Conservation (phyloP, 495 filamentous ascomycete species). For the Penicillium simplicissimum region DNA sequence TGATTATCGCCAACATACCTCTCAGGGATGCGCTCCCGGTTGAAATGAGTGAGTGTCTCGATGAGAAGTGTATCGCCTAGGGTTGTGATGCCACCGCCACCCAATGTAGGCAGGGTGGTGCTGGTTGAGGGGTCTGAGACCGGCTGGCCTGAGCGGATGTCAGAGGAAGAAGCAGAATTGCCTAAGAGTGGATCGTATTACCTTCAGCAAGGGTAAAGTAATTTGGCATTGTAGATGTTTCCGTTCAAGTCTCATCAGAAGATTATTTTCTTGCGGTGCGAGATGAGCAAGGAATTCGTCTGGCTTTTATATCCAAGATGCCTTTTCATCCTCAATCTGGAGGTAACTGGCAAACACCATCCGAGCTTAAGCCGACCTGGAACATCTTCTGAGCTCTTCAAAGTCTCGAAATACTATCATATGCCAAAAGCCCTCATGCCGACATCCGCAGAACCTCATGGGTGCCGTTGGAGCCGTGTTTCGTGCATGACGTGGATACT, state of each 20-base stretch:
- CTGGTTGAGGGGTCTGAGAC: constrained; percentile 30
- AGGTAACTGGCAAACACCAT: not conserved
- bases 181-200: not conserved
- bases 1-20: not conserved
- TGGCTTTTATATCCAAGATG: not conserved
- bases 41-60: constrained; percentile 61
- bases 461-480: not conserved
- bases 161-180: not conserved
- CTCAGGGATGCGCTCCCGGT: constrained; percentile 68
- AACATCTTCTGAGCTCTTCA: not conserved
- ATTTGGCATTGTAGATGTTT: not conserved
- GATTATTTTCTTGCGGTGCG: not conserved
- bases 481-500: not conserved
- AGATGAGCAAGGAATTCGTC: not conserved
- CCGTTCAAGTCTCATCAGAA: not conserved
- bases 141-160: constrained; percentile 27
- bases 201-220: constrained; percentile 29
- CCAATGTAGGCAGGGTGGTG: constrained; percentile 29
- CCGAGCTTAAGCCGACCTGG: not conserved
- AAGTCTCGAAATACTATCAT: not conserved
- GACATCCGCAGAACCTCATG: not conserved
- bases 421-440: not conserved
- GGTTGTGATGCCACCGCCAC: constrained; percentile 29
- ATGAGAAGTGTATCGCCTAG: constrained; percentile 34
- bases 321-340: not conserved